phyloP scores from a whole-genome alignment of 495 filamentous ascomycete genomes.

The Xeromyces bisporus region DNA sequence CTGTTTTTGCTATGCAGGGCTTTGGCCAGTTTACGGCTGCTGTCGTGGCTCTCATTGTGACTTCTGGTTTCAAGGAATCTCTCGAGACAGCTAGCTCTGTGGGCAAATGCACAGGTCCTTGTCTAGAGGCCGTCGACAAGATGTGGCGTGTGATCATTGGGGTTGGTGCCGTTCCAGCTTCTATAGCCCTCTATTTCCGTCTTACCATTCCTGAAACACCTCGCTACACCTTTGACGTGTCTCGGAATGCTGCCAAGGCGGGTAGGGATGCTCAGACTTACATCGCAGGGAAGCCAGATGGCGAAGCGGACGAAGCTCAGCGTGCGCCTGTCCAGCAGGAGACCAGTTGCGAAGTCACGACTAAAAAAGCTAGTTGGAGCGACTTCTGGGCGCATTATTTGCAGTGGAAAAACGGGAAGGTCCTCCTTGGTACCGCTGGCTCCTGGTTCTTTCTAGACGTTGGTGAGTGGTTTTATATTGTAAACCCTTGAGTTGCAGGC shows the following conservation, averaged over 20 bases:
- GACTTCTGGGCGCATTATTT: slow-evolving; percentile 50
- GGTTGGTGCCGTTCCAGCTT: slow-evolving; percentile 62
- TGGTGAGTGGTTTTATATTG: slow-evolving; percentile 9
- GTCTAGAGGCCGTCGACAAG: slow-evolving; percentile 58
- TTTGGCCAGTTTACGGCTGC: slow-evolving; percentile 59
- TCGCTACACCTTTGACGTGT: slow-evolving; percentile 71
- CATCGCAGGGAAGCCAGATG: slow-evolving; percentile 37
- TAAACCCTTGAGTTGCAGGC: background rate
- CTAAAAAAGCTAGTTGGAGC: slow-evolving; percentile 44
- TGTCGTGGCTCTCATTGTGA: slow-evolving; percentile 54
- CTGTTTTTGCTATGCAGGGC: slow-evolving; percentile 74
- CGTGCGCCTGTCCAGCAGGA: slow-evolving; percentile 33
- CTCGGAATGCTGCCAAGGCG: slow-evolving; percentile 52
- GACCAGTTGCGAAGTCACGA: slow-evolving; percentile 24
- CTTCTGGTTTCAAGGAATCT: slow-evolving; percentile 54
- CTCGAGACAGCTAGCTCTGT: slow-evolving; percentile 32
- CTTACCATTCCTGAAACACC: slow-evolving; percentile 77
- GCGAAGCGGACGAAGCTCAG: slow-evolving; percentile 43
- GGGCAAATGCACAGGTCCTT: slow-evolving; percentile 42
- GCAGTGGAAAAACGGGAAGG: slow-evolving; percentile 48
- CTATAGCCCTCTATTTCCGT: slow-evolving; percentile 65
- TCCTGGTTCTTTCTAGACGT: slow-evolving; percentile 70
- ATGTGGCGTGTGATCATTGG: slow-evolving; percentile 74
- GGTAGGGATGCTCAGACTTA: slow-evolving; percentile 49
- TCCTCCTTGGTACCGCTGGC: slow-evolving; percentile 58